Percentiles rank a stretch among this genome's conserved stretches.
Conservation (phyloP, 202 grass and related monocot genomes). For the Hordeum pubiflorum region DNA sequence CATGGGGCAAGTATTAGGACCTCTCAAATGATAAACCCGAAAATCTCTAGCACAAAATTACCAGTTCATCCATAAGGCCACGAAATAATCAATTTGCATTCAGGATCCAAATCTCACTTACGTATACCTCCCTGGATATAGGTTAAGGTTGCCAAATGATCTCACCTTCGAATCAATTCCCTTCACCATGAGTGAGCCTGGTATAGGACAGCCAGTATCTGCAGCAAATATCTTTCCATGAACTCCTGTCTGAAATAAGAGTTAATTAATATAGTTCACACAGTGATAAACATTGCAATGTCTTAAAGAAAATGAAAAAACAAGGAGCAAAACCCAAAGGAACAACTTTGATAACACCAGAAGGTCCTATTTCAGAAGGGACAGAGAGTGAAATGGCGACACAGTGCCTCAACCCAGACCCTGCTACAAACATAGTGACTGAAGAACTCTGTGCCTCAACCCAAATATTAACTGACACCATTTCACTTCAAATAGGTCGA, state of each 20-base stretch:
- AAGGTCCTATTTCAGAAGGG: not conserved
- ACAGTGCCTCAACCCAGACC: not conserved
- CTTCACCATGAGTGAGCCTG: conserved; percentile 54
- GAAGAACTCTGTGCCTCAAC: not conserved
- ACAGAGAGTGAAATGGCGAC: not conserved
- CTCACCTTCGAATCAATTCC: conserved; percentile 67
- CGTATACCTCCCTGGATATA: not conserved
- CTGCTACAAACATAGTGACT: not conserved
- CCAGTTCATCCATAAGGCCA: not conserved
- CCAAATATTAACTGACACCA: not conserved
- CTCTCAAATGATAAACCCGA: not conserved
- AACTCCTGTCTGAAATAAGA: conserved; percentile 64
- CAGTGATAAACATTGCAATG: not conserved
- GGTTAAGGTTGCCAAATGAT: conserved; percentile 3
- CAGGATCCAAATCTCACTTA: not conserved
- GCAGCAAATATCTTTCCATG: conserved; percentile 91
- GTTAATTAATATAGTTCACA: conserved; percentile 28
- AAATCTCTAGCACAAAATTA: not conserved
- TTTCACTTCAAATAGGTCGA: not conserved
- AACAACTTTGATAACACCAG: not conserved
- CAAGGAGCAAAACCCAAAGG: not conserved
- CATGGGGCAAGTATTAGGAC: not conserved
- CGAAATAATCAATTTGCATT: not conserved
- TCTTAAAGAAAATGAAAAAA: not conserved
- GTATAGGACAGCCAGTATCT: conserved; percentile 64